These are phyloP conservation scores for Suillus weaverae DNA, from an alignment of 768 basidiomycete genomes.

Conservation along the genomic window DNA sequence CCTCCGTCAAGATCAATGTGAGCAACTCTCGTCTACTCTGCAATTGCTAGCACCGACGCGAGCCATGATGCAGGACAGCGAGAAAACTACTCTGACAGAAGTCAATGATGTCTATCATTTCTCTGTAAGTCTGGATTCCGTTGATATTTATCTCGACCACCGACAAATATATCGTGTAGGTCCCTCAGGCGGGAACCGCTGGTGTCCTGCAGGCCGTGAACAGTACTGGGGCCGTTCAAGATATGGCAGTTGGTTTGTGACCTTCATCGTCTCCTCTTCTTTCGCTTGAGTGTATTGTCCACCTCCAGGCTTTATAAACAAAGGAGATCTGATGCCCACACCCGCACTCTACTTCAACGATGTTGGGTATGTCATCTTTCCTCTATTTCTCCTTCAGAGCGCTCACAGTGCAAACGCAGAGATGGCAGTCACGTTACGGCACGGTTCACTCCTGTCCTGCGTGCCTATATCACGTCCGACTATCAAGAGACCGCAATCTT, in stretches of 20 bases:
- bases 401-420: not conserved
- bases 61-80: not conserved
- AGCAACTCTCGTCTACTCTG: not conserved
- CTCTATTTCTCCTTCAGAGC: not conserved
- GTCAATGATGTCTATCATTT: not conserved
- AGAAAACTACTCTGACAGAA: not conserved
- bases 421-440: not conserved
- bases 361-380: not conserved
- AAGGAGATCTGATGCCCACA: not conserved
- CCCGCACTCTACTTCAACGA: slow-evolving; percentile 1
- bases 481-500: slow-evolving; percentile 1
- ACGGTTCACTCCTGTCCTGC: slow-evolving; percentile 1
- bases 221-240: not conserved
- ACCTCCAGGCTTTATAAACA: not conserved
- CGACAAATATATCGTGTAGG: not conserved
- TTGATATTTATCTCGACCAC: not conserved
- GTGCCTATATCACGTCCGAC: not conserved
- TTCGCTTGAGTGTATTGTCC: not conserved
- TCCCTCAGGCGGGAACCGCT: not conserved
- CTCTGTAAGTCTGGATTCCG: not conserved
- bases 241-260: not conserved
- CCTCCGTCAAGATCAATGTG: not conserved
- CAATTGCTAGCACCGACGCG: not conserved
- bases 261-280: no score
- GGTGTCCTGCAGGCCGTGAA: not conserved